Base-by-base conservation (phyloP, 2,329 filamentous ascomycete species). In the Ophiocordyceps camponoti-rufipedis region DNA sequence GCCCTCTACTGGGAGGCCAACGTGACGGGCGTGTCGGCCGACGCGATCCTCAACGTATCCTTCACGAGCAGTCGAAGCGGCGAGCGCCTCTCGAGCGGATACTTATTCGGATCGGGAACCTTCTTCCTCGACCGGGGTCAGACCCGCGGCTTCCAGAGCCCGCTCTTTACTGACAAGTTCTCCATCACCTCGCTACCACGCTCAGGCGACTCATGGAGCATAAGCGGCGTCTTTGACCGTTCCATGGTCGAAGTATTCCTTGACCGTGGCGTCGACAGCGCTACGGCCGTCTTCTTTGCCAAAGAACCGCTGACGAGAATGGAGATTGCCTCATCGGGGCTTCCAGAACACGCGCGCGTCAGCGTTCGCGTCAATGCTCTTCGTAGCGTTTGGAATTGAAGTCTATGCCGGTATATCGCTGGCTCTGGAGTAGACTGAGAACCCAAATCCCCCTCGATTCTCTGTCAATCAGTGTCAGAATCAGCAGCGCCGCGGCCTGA, bases 1-100 rank as follows among this genome's bases (percentile, higher is more conserved):
- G 70, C 72, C 0, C 52, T 80, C 12, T 72, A 70, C 54, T 69
- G 77, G 52, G 67, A 74, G 47, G 64, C 68, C 40, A 72, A 74
- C 51, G 60, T 78, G 38, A 71, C 68, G 10, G 61, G 57, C 0
- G 50, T 60, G 7, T 18, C 51, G 0, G 41, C 51, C 3, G 50
- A 48, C 1, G 54, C 58, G 1, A 54, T 53, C 0, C 40, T 62
- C 29, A 57, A 59, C 40, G 59, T 62, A 28, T 56, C 53, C 0
- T 53, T 60, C 28, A 9, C 44, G 1, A 55, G 52, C 40, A 53
- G 56, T 0, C 16, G 35, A 1, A 53, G 55, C 0, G 55, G 54
- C 23, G 58, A 61, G 31, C 52, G 45, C 2, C 32, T 61, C 19
- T 47, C 49, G 12, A 54, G 54, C 12, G 58, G 56, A 0, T 56